Base-by-base conservation (phyloP, 192 early-diverging fungal species). In the Coemansia asiatica region DNA sequence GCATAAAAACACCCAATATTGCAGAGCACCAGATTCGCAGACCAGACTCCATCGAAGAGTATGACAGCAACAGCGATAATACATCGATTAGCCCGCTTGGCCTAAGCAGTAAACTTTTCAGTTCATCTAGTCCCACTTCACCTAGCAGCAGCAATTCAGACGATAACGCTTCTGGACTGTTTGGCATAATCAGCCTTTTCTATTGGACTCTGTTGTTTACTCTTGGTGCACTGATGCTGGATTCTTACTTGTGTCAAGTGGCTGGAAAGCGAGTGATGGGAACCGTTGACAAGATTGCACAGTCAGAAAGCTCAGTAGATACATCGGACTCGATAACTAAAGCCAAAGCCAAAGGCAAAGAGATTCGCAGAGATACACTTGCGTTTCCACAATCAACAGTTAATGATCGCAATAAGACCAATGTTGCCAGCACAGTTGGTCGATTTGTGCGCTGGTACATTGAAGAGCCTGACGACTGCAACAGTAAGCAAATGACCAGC, bases 161-260 rank as follows among this genome's bases (percentile, higher is more conserved):
- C 59, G 26, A 60, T 16, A 56, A 22, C 18, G 28, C 44, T 10
- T 47, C 66, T n/a, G 74, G 74, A 4, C 60, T 81, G 21, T 38
- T 76, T 33, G 69, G 64, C 49, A 64, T 83, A 61, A 53, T 73
- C 22, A 73, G 64, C 36, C 57, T 83, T 56, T 31, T 83, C 3
- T 83, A 83, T 58, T 83, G 81, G 81, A 83, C 76, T 8, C 28
- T 83, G 56, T 56, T 83, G 38, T 83, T 83, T 22, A 79, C 81
- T 5, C 63, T 83, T 6, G 81, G 81, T 0, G 81, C 71, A 7
- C 67, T 78, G 18, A 75, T 83, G 72, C 81, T 83, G 7, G 81
- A 83, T 66, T 83, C 81, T 21, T 83, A 79, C 44, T 54, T 83
- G 29, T 83, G 81, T 60, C 75, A 79, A 25, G 62, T 76, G 0